These are phyloP conservation scores for Aegilops umbellulata DNA, from an alignment of 176 grass and related monocot species.

Conservation along the genomic window DNA sequence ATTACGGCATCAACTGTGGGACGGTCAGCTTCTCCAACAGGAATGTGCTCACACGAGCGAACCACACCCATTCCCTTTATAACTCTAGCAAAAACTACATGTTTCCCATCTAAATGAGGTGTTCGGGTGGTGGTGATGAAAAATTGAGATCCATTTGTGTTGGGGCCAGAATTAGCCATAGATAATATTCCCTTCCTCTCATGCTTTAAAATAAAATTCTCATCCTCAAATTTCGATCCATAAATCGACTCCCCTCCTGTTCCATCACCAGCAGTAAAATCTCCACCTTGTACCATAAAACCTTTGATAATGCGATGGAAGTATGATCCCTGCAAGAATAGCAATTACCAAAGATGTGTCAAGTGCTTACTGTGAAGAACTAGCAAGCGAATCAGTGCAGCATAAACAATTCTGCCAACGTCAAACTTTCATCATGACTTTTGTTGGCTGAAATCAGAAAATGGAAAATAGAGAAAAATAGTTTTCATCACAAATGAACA, in stretches of 20 bases:
- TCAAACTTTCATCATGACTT: not conserved
- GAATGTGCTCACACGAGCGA: conserved; percentile 74
- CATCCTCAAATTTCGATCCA: conserved; percentile 84
- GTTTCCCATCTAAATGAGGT: conserved; percentile 93
- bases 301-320: conserved; percentile 92
- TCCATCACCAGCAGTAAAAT: conserved; percentile 91
- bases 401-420: not conserved
- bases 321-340: conserved; percentile 62
- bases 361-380: not conserved
- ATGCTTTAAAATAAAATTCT: conserved; percentile 93
- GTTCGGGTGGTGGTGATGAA: conserved; percentile 96
- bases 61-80: conserved; percentile 94
- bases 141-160: conserved; percentile 96
- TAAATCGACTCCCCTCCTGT: conserved; percentile 97
- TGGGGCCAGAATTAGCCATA: conserved; percentile 85
- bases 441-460: not conserved
- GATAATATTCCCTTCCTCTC: conserved; percentile 98
- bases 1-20: conserved; percentile 70
- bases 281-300: conserved; percentile 98
- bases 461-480: not conserved
- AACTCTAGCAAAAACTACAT: conserved; percentile 97
- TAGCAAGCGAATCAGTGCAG: not conserved
- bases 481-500: not conserved
- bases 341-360: not conserved
- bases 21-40: conserved; percentile 59